Conservation (phyloP, 257 asterid species). For the Fraxinus americana region DNA sequence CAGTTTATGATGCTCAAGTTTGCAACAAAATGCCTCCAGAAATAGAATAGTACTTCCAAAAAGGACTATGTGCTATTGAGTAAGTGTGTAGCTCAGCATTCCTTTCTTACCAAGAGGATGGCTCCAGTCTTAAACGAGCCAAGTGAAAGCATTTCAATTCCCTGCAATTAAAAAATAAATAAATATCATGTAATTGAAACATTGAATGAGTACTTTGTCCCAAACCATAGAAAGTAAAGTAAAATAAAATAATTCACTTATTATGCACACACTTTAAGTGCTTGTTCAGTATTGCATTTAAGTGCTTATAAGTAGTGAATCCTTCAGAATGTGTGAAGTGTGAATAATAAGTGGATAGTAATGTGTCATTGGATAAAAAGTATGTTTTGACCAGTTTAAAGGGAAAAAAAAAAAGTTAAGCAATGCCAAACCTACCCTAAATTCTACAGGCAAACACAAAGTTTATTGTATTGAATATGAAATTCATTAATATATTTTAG, state of each 20-base stretch:
- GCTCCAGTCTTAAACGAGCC: constrained; percentile 99
- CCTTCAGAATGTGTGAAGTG: too few relatives aligned
- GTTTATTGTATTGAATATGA: too few relatives aligned
- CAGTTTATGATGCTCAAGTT: not conserved
- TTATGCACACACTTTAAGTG: not conserved
- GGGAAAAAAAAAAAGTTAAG: too few relatives aligned
- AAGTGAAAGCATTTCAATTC: constrained; percentile 95
- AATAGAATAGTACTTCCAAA: not conserved
- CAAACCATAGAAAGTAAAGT: not conserved
- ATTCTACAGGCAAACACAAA: not conserved
- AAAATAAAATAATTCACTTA: not conserved
- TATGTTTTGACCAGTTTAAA: too few relatives aligned
- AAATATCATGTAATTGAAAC: constrained; percentile 5
- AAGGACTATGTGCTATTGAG: not conserved
- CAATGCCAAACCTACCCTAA: too few relatives aligned
- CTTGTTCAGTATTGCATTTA: too few relatives aligned
- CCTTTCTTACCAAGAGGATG: constrained; percentile 77
- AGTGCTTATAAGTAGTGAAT: too few relatives aligned
- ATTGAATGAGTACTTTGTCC: not conserved
- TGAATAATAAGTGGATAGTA: too few relatives aligned
- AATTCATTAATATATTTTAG: not conserved
- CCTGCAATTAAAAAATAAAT: constrained; percentile 45
- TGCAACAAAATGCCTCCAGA: not conserved
- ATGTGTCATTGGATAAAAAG: too few relatives aligned
- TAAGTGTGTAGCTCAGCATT: not conserved